Evolutionary conservation across 1,284 basidiomycete genomes (phyloP).

Genomic region (Fomitopsis betulina): DNA sequence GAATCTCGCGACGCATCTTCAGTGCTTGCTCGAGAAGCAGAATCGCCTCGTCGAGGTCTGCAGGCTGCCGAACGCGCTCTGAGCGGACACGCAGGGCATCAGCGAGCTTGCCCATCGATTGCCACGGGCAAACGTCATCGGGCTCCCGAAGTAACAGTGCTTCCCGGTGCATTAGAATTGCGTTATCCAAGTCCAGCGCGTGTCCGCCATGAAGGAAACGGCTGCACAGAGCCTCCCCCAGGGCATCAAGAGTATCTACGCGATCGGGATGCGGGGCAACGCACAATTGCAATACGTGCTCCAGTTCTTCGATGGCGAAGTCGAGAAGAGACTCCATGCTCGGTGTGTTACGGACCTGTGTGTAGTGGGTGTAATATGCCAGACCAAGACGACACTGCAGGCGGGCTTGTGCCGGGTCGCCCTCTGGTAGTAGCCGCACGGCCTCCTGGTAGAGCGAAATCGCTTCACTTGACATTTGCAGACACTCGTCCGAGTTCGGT

Average conservation of each 20-base stretch:
- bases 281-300: not conserved
- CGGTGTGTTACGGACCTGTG: not conserved
- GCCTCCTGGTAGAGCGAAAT: not conserved
- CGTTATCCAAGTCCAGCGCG: not conserved
- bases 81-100: not conserved
- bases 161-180: not conserved
- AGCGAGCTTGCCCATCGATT: not conserved
- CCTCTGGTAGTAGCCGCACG: not conserved
- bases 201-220: not conserved
- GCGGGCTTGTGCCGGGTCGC: not conserved
- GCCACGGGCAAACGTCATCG: not conserved
- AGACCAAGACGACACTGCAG: not conserved
- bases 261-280: not conserved
- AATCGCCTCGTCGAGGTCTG: not conserved
- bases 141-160: not conserved
- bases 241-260: not conserved
- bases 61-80: not conserved
- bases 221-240: not conserved
- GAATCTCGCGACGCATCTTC: not conserved
- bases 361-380: not conserved
- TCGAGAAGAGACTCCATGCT: not conserved
- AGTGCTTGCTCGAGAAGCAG: not conserved
- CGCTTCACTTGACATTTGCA: not conserved
- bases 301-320: not conserved
- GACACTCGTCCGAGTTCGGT: not conserved